These are phyloP conservation scores for Blastobotrys serpentis DNA, from an alignment of 1,139 yeast genomes.

Conservation along the genomic window DNA sequence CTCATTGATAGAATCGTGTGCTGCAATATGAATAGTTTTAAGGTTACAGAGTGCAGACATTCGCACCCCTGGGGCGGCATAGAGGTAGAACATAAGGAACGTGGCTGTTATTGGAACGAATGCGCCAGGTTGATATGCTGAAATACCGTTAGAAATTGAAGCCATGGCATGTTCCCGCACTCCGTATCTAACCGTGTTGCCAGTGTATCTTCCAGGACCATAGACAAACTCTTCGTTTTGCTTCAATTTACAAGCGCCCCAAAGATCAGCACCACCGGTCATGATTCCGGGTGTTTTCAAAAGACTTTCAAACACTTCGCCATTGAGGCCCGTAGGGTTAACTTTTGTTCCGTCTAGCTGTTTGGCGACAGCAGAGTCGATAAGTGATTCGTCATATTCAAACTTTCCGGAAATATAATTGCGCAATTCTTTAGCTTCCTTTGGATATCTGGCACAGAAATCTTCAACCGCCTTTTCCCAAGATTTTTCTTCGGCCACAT, in stretches of 20 bases:
- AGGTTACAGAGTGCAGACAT: constrained; percentile 39
- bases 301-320: constrained; percentile 50
- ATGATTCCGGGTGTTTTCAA: constrained; percentile 65
- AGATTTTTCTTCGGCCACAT: constrained; percentile 57
- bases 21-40: constrained; percentile 42
- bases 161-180: constrained; percentile 44
- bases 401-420: constrained; percentile 73
- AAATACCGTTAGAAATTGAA: constrained; percentile 42
- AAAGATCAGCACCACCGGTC: constrained; percentile 93
- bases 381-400: constrained; percentile 65
- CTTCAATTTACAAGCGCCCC: constrained; percentile 85
- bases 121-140: constrained; percentile 40
- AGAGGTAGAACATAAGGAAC: constrained; percentile 42
- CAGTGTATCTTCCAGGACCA: constrained; percentile 75
- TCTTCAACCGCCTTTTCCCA: constrained; percentile 61
- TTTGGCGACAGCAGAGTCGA: constrained; percentile 34
- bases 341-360: constrained; percentile 59
- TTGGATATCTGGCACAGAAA: constrained; percentile 65
- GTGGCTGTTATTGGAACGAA: constrained; percentile 42
- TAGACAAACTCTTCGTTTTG: constrained; percentile 55
- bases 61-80: constrained; percentile 43
- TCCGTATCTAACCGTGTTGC: constrained; percentile 40
- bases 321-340: constrained; percentile 77
- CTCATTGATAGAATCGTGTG: constrained; percentile 44
- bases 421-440: constrained; percentile 64